phyloP scores from a whole-genome alignment of 495 filamentous ascomycete genomes.

The Xylaria grammica region DNA sequence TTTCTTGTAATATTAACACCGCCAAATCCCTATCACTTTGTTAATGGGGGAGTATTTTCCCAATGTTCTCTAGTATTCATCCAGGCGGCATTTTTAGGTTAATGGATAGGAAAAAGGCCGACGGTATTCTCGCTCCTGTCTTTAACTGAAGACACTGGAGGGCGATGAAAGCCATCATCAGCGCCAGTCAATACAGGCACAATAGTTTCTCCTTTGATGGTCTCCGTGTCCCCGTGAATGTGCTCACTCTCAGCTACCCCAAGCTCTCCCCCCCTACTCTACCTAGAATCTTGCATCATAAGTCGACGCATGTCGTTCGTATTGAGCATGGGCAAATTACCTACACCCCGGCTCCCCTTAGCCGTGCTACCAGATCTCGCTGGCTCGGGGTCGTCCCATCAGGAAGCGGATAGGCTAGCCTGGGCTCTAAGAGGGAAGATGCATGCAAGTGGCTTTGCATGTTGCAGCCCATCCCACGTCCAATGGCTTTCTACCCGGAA shows the following conservation, averaged over 20 bases:
- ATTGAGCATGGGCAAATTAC: background rate
- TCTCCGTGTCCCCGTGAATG: background rate
- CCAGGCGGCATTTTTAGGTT: conserved; percentile 2
- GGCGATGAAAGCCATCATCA: conserved; percentile 10
- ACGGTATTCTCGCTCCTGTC: conserved; percentile 12
- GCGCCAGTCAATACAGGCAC: background rate
- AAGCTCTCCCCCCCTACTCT: background rate
- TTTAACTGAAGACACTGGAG: conserved; percentile 13
- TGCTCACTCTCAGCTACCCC: background rate
- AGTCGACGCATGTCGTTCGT: conserved; percentile 8
- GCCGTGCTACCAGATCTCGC: conserved; percentile 8
- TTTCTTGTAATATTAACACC: conserved; percentile 18
- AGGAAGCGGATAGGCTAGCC: background rate
- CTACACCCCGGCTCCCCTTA: conserved; percentile 6
- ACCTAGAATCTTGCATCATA: conserved; percentile 5
- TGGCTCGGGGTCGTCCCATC: background rate
- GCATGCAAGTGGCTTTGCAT: conserved; percentile 18
- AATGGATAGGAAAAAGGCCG: conserved; percentile 5
- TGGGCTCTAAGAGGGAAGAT: background rate
- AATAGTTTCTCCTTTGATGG: conserved; percentile 1
- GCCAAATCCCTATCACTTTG: conserved; percentile 16
- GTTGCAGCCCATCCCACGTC: background rate
- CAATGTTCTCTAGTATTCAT: background rate
- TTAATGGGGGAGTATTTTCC: conserved; percentile 4
- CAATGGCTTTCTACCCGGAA: conserved; percentile 9